Evolutionary conservation across 2,329 filamentous ascomycete genomes (phyloP).

Genomic region (Emergomyces orientalis): DNA sequence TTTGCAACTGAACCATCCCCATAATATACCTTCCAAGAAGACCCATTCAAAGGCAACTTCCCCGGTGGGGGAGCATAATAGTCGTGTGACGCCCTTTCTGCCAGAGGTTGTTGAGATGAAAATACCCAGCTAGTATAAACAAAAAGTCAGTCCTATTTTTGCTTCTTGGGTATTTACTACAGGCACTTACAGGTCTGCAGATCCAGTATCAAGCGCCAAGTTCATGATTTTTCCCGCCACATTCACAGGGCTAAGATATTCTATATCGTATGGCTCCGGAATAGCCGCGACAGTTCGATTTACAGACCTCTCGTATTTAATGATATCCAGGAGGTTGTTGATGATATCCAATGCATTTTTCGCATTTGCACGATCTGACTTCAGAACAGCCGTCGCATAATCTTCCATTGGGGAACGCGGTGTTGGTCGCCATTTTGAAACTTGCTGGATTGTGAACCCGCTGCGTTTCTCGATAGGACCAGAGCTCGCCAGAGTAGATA

Average conservation of each 20-base stretch:
- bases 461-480: conserved; percentile 10
- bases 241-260: conserved; percentile 53
- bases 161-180: not conserved
- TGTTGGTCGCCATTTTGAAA: not conserved
- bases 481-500: conserved; percentile 7
- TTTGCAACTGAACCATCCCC: conserved; percentile 55
- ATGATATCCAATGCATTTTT: not conserved
- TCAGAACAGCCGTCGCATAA: conserved; percentile 1
- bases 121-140: conserved; percentile 56
- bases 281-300: conserved; percentile 25
- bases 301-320: not conserved
- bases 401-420: not conserved
- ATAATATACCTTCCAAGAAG: conserved; percentile 53
- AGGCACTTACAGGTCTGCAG: conserved; percentile 52
- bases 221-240: conserved; percentile 55
- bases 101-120: conserved; percentile 47
- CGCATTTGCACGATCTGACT: not conserved
- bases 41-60: conserved; percentile 39
- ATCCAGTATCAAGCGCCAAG: conserved; percentile 64
- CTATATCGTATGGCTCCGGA: conserved; percentile 44
- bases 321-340: not conserved
- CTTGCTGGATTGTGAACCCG: conserved; percentile 2
- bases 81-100: conserved; percentile 45
- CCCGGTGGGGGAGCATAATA: conserved; percentile 48
- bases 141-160: conserved; percentile 15